phyloP scores from a whole-genome alignment of 768 basidiomycete species.

The Agrocybe chaxingu region DNA sequence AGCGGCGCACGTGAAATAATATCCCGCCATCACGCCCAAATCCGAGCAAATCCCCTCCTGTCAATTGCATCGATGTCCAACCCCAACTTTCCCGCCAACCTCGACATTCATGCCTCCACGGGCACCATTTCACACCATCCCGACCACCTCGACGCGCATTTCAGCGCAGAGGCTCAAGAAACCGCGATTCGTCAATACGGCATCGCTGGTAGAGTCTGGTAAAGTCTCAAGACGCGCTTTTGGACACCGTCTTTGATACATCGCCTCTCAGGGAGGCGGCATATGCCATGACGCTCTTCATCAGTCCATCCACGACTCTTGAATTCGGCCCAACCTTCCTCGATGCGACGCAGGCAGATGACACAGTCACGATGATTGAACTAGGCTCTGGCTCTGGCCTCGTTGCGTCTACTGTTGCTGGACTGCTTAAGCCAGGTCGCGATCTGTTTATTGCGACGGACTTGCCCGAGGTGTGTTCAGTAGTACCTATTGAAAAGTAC shows the following conservation, averaged over 20 bases:
- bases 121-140: constrained; percentile 1
- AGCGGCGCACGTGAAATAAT: too few species aligned
- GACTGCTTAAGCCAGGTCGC: constrained; percentile 31
- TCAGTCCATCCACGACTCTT: constrained; percentile 31
- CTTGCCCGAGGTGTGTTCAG: constrained; percentile 60
- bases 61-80: constrained; percentile 6
- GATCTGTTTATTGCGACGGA: constrained; percentile 66
- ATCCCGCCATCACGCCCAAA: background rate
- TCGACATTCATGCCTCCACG: constrained; percentile 23
- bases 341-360: constrained; percentile 13
- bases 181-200: constrained; percentile 69
- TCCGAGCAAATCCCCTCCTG: background rate
- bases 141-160: constrained; percentile 17
- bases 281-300: constrained; percentile 54
- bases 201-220: constrained; percentile 87
- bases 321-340: constrained; percentile 58
- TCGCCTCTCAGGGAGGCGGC: constrained; percentile 64
- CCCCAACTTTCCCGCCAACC: constrained; percentile 33
- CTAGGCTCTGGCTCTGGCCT: constrained; percentile 79
- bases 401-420: constrained; percentile 43
- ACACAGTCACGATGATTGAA: constrained; percentile 50
- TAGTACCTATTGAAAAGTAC: background rate
- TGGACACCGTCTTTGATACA: background rate
- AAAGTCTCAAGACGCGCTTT: constrained; percentile 18
- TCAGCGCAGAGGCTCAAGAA: constrained; percentile 40